Base-by-base conservation (phyloP, 176 grass and related monocot genomes). In the Ananas comosus region DNA sequence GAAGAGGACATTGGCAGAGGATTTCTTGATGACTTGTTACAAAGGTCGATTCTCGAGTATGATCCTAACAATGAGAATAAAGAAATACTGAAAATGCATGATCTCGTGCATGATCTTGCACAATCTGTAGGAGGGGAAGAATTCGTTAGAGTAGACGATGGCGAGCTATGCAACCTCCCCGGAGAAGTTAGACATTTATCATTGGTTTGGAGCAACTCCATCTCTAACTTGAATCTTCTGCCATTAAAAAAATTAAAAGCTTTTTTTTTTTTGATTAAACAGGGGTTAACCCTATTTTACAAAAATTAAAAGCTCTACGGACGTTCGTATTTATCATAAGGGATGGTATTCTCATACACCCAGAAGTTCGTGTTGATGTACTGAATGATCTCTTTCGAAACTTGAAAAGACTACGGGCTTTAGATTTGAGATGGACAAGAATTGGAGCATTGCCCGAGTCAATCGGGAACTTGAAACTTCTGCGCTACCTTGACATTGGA, bases 401-500 rank as follows among this genome's bases (percentile, higher is more conserved):
- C 13, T 74, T 71, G 1, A 48, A 25, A 27, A 58, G 14, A 12
- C 81, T 86, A 57, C 69, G 48, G 48, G 77, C 74, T 21, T 16
- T 86, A 63, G 72, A 86, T 64, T 67, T 86, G 33, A 82, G 70
- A 13, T 22, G 78, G 57, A 67, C 79, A 2, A 74, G 63, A 42
- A 71, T 82, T 42, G 65, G 63, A 63, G 74, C 71, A 49, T 51
- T 87, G 16, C 79, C 84, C 25, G 65, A 76, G 51, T 75, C 79
- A 6, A 53, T 87, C 13, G 50, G 33, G 11, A 42, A 53, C 12
- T 48, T 87, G 16, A 64, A 11, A 21, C 51, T 33, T 8, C 50
- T 87, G 66, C 29, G 70, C 33, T 82, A 71, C 51, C 80, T 87
- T 33, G 49, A 66, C 52, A 58, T 87, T n/a, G 70, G 50, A 67